A percentile compares a stretch with the other conserved stretches of the same genome.
These are phyloP conservation scores for Parietaria judaica DNA, from an alignment of 306 rosid genomes.

Conservation along the genomic window DNA sequence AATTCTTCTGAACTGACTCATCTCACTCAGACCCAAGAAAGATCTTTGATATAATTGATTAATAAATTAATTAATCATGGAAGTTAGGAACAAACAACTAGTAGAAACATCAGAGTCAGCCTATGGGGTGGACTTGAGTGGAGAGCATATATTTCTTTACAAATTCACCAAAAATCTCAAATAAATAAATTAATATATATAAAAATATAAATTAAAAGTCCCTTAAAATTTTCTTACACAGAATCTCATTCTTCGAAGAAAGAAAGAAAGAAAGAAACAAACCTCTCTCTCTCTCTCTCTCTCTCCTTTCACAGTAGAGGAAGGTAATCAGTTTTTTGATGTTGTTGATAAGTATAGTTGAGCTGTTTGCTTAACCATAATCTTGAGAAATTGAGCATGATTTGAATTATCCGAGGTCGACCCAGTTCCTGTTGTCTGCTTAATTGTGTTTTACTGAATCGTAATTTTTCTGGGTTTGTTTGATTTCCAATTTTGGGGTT, in stretches of 20 bases:
- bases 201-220: background rate
- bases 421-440: background rate
- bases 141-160: slow-evolving; percentile 9
- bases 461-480: background rate
- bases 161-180: background rate
- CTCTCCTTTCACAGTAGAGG: background rate
- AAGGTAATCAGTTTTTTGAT: background rate
- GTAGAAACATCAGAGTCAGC: slow-evolving; percentile 11
- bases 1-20: too few species aligned
- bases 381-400: background rate
- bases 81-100: background rate
- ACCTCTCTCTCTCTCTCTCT: slow-evolving; percentile 1
- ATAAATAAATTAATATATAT: background rate
- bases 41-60: background rate
- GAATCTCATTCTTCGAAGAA: slow-evolving; percentile 10
- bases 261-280: background rate
- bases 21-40: too few species aligned
- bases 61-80: background rate
- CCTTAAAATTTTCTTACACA: background rate
- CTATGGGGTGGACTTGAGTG: slow-evolving; percentile 6
- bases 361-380: background rate
- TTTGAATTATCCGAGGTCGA: slow-evolving; percentile 5
- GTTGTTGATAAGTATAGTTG: background rate
- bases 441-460: background rate
- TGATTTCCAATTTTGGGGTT: background rate